Percentiles rank a stretch among this genome's conserved stretches.
These are phyloP conservation scores for Trametes hirsuta DNA, from an alignment of 1,284 basidiomycete species.

Conservation along the genomic window DNA sequence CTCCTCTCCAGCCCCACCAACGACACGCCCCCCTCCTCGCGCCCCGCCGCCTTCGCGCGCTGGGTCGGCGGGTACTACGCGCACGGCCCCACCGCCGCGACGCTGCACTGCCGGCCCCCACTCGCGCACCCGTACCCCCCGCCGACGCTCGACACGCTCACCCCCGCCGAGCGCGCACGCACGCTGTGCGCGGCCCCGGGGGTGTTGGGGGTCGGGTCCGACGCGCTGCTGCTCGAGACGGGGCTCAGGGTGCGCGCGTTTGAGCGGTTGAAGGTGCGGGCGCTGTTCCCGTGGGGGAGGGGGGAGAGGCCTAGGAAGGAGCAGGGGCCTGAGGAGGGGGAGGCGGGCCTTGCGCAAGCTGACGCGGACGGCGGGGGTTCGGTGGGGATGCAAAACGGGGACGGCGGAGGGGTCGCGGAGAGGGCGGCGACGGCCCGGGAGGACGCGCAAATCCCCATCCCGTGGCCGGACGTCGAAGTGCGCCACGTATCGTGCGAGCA, in stretches of 20 bases:
- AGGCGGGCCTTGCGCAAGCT: too few species aligned
- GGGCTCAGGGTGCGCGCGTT: conserved; percentile 3
- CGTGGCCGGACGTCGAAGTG: conserved; percentile 11
- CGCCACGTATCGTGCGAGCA: conserved; percentile 12
- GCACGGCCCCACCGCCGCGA: conserved; percentile 11
- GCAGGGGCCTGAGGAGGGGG: too few species aligned
- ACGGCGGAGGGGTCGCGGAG: too few species aligned
- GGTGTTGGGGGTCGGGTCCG: conserved; percentile 6
- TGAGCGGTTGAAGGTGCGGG: not conserved
- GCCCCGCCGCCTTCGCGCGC: not conserved
- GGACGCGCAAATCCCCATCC: not conserved
- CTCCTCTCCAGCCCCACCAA: not conserved
- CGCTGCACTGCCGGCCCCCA: conserved; percentile 4
- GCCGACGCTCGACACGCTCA: conserved; percentile 9
- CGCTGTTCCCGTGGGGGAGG: not conserved
- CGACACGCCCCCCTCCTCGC: not conserved
- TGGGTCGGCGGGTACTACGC: conserved; percentile 20
- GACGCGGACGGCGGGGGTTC: too few species aligned
- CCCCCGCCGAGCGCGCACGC: conserved; percentile 1
- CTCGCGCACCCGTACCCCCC: not conserved
- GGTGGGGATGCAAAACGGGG: too few species aligned
- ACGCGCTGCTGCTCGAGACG: conserved; percentile 6
- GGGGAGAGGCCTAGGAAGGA: not conserved
- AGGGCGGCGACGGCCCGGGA: too few species aligned
- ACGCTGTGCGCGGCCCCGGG: not conserved